phyloP scores from a whole-genome alignment of 2,329 filamentous ascomycete genomes.

The Cordyceps javanica region DNA sequence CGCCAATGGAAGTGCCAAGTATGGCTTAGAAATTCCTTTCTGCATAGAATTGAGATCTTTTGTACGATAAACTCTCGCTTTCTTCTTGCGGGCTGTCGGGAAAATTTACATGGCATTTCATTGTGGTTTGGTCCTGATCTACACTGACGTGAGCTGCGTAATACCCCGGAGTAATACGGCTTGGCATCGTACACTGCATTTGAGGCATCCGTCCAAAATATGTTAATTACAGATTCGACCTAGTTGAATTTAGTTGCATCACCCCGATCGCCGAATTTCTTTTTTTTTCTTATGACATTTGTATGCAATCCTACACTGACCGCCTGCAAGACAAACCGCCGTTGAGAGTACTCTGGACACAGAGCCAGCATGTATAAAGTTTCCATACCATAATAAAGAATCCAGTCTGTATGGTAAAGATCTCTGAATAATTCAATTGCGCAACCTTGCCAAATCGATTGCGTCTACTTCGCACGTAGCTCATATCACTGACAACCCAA shows the following conservation, averaged over 20 bases:
- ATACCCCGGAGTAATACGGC: constrained; percentile 2
- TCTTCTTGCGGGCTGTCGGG: no score
- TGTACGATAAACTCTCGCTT: not conserved
- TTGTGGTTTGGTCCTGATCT: not conserved
- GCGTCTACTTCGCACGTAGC: not conserved
- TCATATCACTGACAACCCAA: not conserved
- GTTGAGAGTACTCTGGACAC: no score
- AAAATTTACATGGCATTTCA: not conserved
- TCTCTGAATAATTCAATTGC: no score
- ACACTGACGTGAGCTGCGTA: constrained; percentile 5
- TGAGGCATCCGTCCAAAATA: no score
- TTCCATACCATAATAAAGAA: no score
- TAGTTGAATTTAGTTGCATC: not conserved
- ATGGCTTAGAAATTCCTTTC: no score
- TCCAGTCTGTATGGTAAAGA: no score
- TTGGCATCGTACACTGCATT: not conserved
- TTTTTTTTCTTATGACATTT: not conserved
- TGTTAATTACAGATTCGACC: not conserved
- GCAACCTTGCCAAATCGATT: not conserved
- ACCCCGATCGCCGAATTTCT: not conserved
- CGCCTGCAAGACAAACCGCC: no score
- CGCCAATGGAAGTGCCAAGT: not conserved
- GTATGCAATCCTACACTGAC: no score
- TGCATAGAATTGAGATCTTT: not conserved
- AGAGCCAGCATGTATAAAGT: no score